Conservation (phyloP, 371 early-diverging fungal genomes). For the Actinomortierella wolfii region DNA sequence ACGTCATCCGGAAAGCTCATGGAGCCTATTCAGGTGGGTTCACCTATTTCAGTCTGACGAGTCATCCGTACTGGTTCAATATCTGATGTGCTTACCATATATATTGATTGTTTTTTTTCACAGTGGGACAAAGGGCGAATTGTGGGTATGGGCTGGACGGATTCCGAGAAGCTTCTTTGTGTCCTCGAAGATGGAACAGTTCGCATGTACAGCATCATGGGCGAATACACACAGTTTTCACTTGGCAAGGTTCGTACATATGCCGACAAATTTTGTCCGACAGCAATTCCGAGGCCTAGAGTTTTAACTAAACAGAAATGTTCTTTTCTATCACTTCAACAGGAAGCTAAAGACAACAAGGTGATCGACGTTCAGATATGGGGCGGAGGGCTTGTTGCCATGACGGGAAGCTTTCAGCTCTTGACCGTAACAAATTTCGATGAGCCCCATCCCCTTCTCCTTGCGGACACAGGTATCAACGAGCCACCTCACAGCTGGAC, state of each 20-base stretch:
- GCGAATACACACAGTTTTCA: constrained; percentile 76
- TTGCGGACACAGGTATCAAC: constrained; percentile 81
- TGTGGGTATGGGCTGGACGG: constrained; percentile 91
- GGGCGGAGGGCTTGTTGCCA: constrained; percentile 88
- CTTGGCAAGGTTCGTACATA: constrained; percentile 61
- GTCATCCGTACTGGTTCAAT: no score
- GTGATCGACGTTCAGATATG: constrained; percentile 87
- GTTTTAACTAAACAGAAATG: no score
- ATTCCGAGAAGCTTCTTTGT: constrained; percentile 83
- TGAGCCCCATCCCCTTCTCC: constrained; percentile 80
- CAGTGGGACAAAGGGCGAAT: constrained; percentile 92
- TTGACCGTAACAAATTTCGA: constrained; percentile 80
- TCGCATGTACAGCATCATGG: constrained; percentile 80
- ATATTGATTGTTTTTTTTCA: neutral
- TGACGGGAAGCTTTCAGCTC: constrained; percentile 83
- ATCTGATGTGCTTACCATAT: neutral
- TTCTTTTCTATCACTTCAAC: neutral
- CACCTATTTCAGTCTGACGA: no score
- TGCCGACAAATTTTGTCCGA: neutral
- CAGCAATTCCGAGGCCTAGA: neutral
- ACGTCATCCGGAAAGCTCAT: constrained; percentile 86
- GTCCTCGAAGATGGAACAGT: constrained; percentile 92
- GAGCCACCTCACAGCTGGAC: constrained; percentile 86
- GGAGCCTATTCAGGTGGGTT: constrained; percentile 77
- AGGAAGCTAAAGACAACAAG: constrained; percentile 82